These are phyloP conservation scores for Oryza meridionalis DNA, from an alignment of 176 grass and related monocot species.

Conservation along the genomic window DNA sequence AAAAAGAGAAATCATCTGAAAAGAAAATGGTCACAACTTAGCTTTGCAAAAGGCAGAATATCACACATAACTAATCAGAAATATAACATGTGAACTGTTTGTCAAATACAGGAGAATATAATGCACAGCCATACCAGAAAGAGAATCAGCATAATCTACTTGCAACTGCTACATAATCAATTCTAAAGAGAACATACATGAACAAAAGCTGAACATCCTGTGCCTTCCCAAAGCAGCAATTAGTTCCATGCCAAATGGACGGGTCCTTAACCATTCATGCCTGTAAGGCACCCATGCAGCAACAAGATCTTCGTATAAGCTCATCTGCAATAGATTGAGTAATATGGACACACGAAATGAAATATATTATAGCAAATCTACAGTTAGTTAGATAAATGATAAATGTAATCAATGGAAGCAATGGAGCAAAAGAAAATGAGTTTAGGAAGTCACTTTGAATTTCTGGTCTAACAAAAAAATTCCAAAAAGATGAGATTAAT, in stretches of 20 bases:
- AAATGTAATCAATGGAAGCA: slow-evolving; percentile 13
- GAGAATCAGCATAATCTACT: slow-evolving; percentile 2
- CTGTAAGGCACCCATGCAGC: slow-evolving; percentile 79
- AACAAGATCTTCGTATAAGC: slow-evolving; percentile 96
- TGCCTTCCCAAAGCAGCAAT: slow-evolving; percentile 70
- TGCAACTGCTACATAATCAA: background rate
- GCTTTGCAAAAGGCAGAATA: slow-evolving; percentile 17
- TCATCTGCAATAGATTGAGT: slow-evolving; percentile 71
- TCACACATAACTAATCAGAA: background rate
- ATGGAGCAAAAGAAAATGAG: background rate
- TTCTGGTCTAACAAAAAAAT: background rate
- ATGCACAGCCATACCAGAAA: slow-evolving; percentile 2
- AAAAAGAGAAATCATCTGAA: slow-evolving; percentile 86
- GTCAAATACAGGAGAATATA: background rate
- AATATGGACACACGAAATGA: slow-evolving; percentile 31
- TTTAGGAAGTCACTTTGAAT: background rate
- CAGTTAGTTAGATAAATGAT: slow-evolving; percentile 2
- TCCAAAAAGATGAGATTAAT: background rate
- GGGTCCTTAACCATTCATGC: slow-evolving; percentile 79
- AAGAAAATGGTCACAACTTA: slow-evolving; percentile 38
- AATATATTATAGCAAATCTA: slow-evolving; percentile 1
- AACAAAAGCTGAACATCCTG: slow-evolving; percentile 93
- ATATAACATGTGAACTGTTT: background rate
- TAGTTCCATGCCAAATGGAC: slow-evolving; percentile 71
- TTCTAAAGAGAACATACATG: slow-evolving; percentile 61